phyloP scores from a whole-genome alignment of 257 asterid species.

The Rauvolfia tetraphylla region DNA sequence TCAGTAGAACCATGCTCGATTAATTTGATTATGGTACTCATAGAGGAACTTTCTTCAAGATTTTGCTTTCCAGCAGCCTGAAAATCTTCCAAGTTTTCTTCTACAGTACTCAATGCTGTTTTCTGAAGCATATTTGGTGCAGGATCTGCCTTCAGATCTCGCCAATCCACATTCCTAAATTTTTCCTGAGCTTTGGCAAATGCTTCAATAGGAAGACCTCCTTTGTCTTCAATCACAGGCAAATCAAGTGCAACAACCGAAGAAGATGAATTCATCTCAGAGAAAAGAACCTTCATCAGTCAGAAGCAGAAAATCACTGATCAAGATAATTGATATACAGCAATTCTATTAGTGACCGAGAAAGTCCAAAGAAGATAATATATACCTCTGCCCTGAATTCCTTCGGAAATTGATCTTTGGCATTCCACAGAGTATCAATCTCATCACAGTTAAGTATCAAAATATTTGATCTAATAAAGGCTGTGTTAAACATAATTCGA shows the following conservation, averaged over 20 bases:
- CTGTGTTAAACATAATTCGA: constrained; percentile 68
- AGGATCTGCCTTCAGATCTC: constrained; percentile 30
- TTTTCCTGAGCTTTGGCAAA: constrained; percentile 39
- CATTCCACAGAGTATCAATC: constrained; percentile 52
- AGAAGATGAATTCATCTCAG: constrained; percentile 52
- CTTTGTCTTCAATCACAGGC: constrained; percentile 31
- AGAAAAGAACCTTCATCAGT: constrained; percentile 51
- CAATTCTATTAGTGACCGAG: background rate
- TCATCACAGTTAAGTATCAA: constrained; percentile 52
- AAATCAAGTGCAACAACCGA: constrained; percentile 27
- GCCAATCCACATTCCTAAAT: constrained; percentile 35
- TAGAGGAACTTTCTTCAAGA: constrained; percentile 21
- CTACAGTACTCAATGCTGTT: constrained; percentile 29
- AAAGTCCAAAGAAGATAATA: constrained; percentile 9
- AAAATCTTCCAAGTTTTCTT: constrained; percentile 28
- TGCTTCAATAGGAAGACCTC: constrained; percentile 48
- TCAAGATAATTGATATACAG: constrained; percentile 6
- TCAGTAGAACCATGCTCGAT: constrained; percentile 15
- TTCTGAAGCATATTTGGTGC: constrained; percentile 28
- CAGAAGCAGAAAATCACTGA: constrained; percentile 14
- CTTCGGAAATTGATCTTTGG: constrained; percentile 41
- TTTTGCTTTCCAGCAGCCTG: constrained; percentile 19
- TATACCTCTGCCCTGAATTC: constrained; percentile 71
- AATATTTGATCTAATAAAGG: constrained; percentile 51
- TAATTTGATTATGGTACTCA: constrained; percentile 5